Evolutionary conservation across 2,329 filamentous ascomycete genomes (phyloP).

Genomic region (Paecilomyces niveus): DNA sequence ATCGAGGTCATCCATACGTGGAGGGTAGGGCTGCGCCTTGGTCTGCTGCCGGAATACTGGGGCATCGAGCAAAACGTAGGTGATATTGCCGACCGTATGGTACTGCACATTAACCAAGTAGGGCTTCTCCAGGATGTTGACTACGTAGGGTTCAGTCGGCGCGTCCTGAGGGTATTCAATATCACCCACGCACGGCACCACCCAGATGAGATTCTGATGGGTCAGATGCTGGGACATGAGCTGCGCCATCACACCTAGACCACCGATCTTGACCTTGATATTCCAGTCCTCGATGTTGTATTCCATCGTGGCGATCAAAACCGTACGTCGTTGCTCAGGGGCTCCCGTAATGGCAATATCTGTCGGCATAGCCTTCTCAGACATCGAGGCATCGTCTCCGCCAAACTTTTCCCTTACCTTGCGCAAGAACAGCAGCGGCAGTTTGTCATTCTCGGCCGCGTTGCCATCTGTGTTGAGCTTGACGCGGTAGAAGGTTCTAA

Average conservation of each 20-base stretch:
- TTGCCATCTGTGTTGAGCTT: neutral
- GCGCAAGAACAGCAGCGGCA: neutral
- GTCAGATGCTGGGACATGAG: constrained; percentile 54
- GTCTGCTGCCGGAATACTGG: constrained; percentile 55
- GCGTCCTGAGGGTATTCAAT: neutral
- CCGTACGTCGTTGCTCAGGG: constrained; percentile 35
- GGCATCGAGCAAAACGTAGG: constrained; percentile 54
- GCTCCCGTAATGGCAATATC: constrained; percentile 1
- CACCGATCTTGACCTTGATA: constrained; percentile 60
- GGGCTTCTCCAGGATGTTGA: constrained; percentile 44
- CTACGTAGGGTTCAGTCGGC: neutral
- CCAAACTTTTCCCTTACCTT: neutral
- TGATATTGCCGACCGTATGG: constrained; percentile 53
- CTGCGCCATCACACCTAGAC: constrained; percentile 59
- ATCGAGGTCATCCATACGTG: constrained; percentile 57
- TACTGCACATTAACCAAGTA: constrained; percentile 54
- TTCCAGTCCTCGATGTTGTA: constrained; percentile 59
- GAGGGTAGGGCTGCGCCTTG: constrained; percentile 52
- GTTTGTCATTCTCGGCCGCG: neutral
- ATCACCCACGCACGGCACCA: neutral
- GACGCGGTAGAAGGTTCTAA: neutral
- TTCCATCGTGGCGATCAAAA: constrained; percentile 58
- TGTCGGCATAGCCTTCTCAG: neutral
- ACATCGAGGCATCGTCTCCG: neutral
- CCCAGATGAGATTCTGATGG: constrained; percentile 29